Evolutionary conservation across 2,329 filamentous ascomycete species (phyloP), one percentile per base, ranked within the genome.

Genomic region (Passalora sequoiae): DNA sequence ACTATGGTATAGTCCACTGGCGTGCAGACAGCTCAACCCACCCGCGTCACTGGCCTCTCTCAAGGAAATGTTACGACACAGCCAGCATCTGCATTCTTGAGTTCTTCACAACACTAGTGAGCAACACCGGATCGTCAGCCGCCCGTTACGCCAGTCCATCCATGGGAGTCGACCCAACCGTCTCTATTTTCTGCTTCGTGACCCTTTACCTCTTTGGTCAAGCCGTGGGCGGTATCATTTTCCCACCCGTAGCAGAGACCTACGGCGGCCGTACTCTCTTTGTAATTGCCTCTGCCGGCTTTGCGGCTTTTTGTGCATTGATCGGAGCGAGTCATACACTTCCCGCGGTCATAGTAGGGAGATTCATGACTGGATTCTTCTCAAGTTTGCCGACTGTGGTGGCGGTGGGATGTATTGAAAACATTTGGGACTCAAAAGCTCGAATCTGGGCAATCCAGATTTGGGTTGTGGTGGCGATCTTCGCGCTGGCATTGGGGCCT

Each of bases 391-490:
- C 72, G 1, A 64, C 69, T 1, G 68, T 70, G 17, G 30, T 33
- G 10, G 30, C 15, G 2, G 30, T 10, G 6, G 30, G 30, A 4
- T 19, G 30, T 13, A 19, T 33, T 13, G 30, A 33, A 19, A 33
- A 33, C 37, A 29, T 39, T 4, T 43, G 36, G 45, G 37, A 45
- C 22, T 33, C 40, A 12, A 61, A 63, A 41, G 60, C 60, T n/a
- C 63, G 72, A 10, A 66, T 74, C 6, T 74, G 69, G 70, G 55
- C 70, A 10, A 61, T 75, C 6, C 69, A 68, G 41, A 53, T 66
- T 5, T 75, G 72, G 71, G 66, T 67, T 21, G 58, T 64, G 16
- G 62, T 62, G 6, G 64, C 69, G 1, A 72, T 69, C 2, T 51
- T 69, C 4, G 73, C 69, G 0, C 49, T 74, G 8, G 61, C 66